These are phyloP conservation scores for Apiospora rasikravindrae DNA, from an alignment of 2,329 filamentous ascomycete genomes.

Conservation along the genomic window DNA sequence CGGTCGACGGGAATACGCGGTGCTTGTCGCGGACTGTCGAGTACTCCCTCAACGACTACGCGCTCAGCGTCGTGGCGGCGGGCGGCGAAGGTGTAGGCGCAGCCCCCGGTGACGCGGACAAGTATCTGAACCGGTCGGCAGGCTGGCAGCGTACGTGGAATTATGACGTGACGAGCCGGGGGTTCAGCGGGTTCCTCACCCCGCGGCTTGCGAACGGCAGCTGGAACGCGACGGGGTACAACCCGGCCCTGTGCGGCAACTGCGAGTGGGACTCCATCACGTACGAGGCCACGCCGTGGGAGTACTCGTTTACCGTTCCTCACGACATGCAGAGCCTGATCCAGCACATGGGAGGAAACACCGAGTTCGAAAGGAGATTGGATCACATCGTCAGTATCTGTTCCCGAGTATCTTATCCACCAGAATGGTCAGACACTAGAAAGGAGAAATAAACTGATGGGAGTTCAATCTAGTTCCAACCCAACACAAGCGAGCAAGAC, in stretches of 20 bases:
- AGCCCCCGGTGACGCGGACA: conserved; percentile 55
- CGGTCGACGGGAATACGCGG: conserved; percentile 70
- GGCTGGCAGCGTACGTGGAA: conserved; percentile 70
- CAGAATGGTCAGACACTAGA: background rate
- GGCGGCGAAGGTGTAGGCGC: conserved; percentile 59
- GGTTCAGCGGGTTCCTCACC: conserved; percentile 73
- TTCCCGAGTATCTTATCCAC: conserved; percentile 32
- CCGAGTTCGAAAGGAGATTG: conserved; percentile 63
- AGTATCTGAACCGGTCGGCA: conserved; percentile 62
- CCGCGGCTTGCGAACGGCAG: conserved; percentile 70
- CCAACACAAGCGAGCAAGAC: conserved; percentile 30
- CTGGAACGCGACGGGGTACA: conserved; percentile 60
- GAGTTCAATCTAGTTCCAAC: conserved; percentile 24
- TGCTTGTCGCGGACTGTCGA: conserved; percentile 76
- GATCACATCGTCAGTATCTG: conserved; percentile 60
- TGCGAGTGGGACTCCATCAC: conserved; percentile 69
- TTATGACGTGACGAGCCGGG: conserved; percentile 66
- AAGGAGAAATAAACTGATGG: conserved; percentile 29
- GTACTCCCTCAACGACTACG: conserved; percentile 80
- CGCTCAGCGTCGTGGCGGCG: conserved; percentile 66
- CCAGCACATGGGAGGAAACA: conserved; percentile 62
- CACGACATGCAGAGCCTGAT: conserved; percentile 61
- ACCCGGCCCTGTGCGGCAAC: conserved; percentile 64
- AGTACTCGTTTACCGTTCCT: conserved; percentile 69
- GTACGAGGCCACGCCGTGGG: conserved; percentile 74